Percentiles rank a stretch among this genome's conserved stretches.
These are phyloP conservation scores for Exophiala viscosa DNA, from an alignment of 2,329 filamentous ascomycete genomes.

Conservation along the genomic window DNA sequence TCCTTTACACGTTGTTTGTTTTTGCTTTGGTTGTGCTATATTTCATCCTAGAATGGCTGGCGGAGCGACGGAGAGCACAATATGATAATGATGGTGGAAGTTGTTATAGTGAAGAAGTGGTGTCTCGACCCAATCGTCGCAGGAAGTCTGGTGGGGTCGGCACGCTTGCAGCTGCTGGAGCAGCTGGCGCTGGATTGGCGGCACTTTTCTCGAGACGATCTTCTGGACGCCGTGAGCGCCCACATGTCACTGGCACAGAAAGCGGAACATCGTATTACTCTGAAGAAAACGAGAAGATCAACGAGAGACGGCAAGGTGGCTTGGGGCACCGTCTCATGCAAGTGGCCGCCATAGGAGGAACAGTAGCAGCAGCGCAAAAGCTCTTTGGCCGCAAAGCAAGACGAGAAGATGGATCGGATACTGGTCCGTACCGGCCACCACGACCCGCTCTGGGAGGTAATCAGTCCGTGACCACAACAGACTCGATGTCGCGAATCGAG, in stretches of 20 bases:
- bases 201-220: constrained; percentile 42
- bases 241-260: constrained; percentile 40
- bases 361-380: constrained; percentile 58
- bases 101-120: constrained; percentile 52
- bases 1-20: constrained; percentile 78
- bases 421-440: constrained; percentile 51
- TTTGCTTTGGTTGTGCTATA: constrained; percentile 68
- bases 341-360: constrained; percentile 60
- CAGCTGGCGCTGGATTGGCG: constrained; percentile 56
- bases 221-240: constrained; percentile 39
- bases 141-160: constrained; percentile 43
- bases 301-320: constrained; percentile 53
- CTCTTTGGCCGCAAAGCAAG: constrained; percentile 56
- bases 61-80: constrained; percentile 52
- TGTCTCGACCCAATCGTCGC: constrained; percentile 40
- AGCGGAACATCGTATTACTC: constrained; percentile 52
- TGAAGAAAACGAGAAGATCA: constrained; percentile 59
- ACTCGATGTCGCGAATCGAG: constrained; percentile 46
- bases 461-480: constrained; percentile 43
- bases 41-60: constrained; percentile 74
- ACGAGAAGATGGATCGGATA: constrained; percentile 50
- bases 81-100: constrained; percentile 59
- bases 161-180: constrained; percentile 53
- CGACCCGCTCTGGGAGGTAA: constrained; percentile 48
- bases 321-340: constrained; percentile 60